These are phyloP conservation scores for Setaria viridis DNA, from an alignment of 202 grass and related monocot species.

Conservation along the genomic window DNA sequence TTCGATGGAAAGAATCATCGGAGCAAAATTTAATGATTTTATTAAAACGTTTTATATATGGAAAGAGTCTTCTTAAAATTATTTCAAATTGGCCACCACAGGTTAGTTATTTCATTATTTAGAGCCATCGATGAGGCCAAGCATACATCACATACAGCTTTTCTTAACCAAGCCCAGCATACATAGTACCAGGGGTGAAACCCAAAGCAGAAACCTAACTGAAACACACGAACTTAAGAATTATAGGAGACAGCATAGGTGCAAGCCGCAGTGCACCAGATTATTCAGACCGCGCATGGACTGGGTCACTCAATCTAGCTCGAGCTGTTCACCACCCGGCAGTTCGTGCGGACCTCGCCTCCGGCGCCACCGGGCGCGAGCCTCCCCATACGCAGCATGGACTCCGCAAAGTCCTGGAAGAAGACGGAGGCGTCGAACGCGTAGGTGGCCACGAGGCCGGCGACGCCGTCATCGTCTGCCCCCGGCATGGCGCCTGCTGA, in stretches of 20 bases:
- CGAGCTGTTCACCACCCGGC: conserved; percentile 59
- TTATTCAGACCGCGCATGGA: background rate
- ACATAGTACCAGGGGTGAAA: background rate
- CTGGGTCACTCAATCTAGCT: background rate
- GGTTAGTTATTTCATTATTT: background rate
- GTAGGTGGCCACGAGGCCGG: conserved; percentile 62
- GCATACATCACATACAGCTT: background rate
- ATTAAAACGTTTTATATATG: no score
- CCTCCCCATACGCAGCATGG: conserved; percentile 87
- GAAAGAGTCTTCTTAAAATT: no score
- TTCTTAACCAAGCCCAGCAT: background rate
- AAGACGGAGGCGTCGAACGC: conserved; percentile 69
- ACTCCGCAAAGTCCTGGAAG: conserved; percentile 79
- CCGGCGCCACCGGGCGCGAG: conserved; percentile 37
- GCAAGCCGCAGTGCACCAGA: background rate
- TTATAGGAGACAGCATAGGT: background rate
- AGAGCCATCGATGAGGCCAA: no score
- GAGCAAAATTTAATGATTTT: no score
- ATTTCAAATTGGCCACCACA: background rate
- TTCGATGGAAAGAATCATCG: no score
- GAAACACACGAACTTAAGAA: background rate
- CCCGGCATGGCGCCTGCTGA: background rate
- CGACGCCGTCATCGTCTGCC: conserved; percentile 42
- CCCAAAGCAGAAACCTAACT: background rate
- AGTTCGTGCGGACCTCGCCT: conserved; percentile 66